Percentiles rank a stretch among this genome's conserved stretches.
phyloP scores from a whole-genome alignment of 2,329 filamentous ascomycete genomes.

The Uncinocarpus reesii region DNA sequence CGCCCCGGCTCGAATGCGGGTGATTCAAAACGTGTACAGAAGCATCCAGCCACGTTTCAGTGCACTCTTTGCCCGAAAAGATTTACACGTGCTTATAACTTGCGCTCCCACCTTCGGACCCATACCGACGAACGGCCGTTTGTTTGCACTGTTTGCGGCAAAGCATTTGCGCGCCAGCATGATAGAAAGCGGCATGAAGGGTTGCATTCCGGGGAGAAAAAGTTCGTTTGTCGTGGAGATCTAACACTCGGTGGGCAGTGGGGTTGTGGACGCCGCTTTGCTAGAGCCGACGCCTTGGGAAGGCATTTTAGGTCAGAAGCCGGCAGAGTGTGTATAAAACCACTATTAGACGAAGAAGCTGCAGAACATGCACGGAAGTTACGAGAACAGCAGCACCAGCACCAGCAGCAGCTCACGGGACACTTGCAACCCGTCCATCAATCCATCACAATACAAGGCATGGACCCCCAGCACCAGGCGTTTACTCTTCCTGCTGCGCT shows the following conservation, averaged over 20 bases:
- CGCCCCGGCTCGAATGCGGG: conserved; percentile 55
- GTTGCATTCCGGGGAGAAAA: conserved; percentile 93
- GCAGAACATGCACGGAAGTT: conserved; percentile 65
- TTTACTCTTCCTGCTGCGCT: conserved; percentile 76
- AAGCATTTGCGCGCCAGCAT: conserved; percentile 94
- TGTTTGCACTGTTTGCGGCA: conserved; percentile 91
- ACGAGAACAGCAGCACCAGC: conserved; percentile 50
- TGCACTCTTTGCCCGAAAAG: conserved; percentile 87
- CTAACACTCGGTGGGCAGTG: conserved; percentile 73
- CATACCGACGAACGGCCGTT: conserved; percentile 97
- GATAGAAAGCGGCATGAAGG: conserved; percentile 96
- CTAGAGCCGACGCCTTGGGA: conserved; percentile 86
- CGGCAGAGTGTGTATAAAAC: conserved; percentile 90
- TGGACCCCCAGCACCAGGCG: conserved; percentile 47
- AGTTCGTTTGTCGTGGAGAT: conserved; percentile 90
- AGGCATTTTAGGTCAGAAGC: conserved; percentile 93
- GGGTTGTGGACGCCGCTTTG: conserved; percentile 89
- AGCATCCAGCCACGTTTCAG: conserved; percentile 95
- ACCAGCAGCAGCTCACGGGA: conserved; percentile 50
- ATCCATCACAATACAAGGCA: conserved; percentile 51
- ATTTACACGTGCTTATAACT: conserved; percentile 92
- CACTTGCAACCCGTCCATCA: conserved; percentile 45
- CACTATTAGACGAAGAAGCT: conserved; percentile 90
- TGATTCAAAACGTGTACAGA: conserved; percentile 76
- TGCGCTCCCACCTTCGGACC: conserved; percentile 87